Percentiles rank a stretch among this genome's conserved stretches.
Conservation (phyloP, 2,329 filamentous ascomycete genomes). For the Pseudogymnoascus sp. region DNA sequence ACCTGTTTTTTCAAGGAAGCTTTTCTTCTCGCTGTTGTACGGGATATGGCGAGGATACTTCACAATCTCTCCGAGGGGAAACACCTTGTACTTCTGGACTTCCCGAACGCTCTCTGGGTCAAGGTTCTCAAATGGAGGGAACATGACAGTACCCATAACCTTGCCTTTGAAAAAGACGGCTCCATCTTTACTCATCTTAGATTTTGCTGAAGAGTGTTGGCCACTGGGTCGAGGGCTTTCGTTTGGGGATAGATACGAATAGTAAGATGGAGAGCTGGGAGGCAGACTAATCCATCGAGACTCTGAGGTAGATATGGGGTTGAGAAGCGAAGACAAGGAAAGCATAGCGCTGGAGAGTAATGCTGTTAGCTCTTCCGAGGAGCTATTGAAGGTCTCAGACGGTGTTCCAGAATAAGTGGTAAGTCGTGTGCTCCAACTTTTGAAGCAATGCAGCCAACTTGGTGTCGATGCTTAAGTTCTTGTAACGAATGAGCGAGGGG, state of each 20-base stretch:
- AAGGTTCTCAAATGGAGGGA: slow-evolving; percentile 62
- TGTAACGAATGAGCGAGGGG: not conserved
- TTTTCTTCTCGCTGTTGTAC: slow-evolving; percentile 90
- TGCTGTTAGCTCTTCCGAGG: not conserved
- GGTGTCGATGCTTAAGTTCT: not conserved
- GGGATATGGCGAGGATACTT: slow-evolving; percentile 69
- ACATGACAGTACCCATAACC: slow-evolving; percentile 61
- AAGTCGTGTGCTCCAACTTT: not conserved
- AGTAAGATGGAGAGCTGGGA: slow-evolving; percentile 31
- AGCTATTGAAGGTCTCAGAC: slow-evolving; percentile 3
- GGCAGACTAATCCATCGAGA: slow-evolving; percentile 34
- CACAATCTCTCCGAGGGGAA: slow-evolving; percentile 54
- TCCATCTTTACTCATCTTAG: slow-evolving; percentile 58
- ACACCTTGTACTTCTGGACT: slow-evolving; percentile 57
- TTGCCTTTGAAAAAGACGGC: slow-evolving; percentile 54
- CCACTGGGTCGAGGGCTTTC: slow-evolving; percentile 21
- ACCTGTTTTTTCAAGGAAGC: slow-evolving; percentile 78
- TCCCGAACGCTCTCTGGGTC: slow-evolving; percentile 48
- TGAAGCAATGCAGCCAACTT: not conserved
- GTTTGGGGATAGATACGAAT: slow-evolving; percentile 21
- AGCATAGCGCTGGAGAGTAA: slow-evolving; percentile 42
- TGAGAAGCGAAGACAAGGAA: slow-evolving; percentile 58
- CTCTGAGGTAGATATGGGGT: slow-evolving; percentile 39
- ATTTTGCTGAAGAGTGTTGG: slow-evolving; percentile 32
- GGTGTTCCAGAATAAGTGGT: slow-evolving; percentile 3